Percentiles rank a stretch among this genome's conserved stretches.
Conservation (phyloP, 805 yeast species). For the Starmerella tilneyi region DNA sequence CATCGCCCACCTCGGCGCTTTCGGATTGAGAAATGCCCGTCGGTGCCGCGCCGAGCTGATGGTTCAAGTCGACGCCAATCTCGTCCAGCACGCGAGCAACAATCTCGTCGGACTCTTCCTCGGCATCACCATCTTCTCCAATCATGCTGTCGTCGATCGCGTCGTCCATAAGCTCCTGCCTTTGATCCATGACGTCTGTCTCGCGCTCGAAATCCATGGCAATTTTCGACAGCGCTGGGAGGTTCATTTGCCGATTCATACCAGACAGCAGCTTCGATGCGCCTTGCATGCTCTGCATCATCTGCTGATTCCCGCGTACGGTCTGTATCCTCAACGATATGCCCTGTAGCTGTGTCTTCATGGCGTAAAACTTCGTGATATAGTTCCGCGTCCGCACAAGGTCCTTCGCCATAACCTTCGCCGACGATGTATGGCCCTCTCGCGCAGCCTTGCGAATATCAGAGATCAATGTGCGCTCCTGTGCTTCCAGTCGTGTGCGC, state of each 20-base stretch:
- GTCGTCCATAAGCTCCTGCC: slow-evolving; percentile 98
- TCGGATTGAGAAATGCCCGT: slow-evolving; percentile 34
- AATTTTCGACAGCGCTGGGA: slow-evolving; percentile 77
- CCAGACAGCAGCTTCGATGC: slow-evolving; percentile 77
- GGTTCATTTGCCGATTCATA: slow-evolving; percentile 82
- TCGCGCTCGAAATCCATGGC: slow-evolving; percentile 93
- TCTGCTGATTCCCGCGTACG: slow-evolving; percentile 86
- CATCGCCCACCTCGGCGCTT: slow-evolving; percentile 53
- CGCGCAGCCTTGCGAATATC: slow-evolving; percentile 91
- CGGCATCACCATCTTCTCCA: slow-evolving; percentile 64
- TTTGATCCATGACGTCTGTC: slow-evolving; percentile 94
- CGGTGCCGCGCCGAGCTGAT: slow-evolving; percentile 41
- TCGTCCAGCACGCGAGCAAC: slow-evolving; percentile 89
- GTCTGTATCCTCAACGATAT: slow-evolving; percentile 84
- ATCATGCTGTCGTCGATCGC: slow-evolving; percentile 96
- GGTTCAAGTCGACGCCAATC: slow-evolving; percentile 75
- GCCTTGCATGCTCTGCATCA: slow-evolving; percentile 89
- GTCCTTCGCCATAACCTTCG: slow-evolving; percentile 93
- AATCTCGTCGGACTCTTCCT: slow-evolving; percentile 74
- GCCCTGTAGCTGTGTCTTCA: slow-evolving; percentile 94
- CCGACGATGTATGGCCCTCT: slow-evolving; percentile 75
- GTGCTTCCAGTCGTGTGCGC: slow-evolving; percentile 71
- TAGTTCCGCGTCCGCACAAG: slow-evolving; percentile 76
- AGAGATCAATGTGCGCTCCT: slow-evolving; percentile 73
- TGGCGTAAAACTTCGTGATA: slow-evolving; percentile 75